Conservation (phyloP, 345 rosid genomes). For the Ceriops tagal region DNA sequence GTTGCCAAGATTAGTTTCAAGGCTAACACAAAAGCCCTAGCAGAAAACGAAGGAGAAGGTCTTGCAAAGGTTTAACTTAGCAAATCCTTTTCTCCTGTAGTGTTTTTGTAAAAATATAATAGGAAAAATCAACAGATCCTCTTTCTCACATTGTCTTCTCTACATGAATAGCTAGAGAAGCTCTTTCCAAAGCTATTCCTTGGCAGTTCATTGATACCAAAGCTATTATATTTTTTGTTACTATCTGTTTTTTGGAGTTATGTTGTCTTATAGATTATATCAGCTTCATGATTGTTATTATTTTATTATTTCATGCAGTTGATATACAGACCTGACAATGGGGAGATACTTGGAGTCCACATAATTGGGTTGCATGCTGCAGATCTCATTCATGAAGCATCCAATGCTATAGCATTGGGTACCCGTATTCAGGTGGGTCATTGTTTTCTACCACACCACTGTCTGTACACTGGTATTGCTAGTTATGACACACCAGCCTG, state of each 20-base stretch:
- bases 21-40: constrained; percentile 97
- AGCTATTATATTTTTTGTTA: neutral
- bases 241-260: neutral
- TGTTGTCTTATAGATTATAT: neutral
- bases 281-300: neutral
- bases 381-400: constrained; percentile 99
- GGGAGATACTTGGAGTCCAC: constrained; percentile 97
- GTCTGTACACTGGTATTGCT: neutral
- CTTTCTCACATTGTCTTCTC: neutral
- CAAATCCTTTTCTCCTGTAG: constrained; percentile 3
- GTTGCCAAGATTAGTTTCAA: constrained; percentile 93
- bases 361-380: constrained; percentile 98
- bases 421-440: constrained; percentile 67
- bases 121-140: constrained; percentile 4
- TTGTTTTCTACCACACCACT: neutral
- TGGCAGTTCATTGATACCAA: neutral
- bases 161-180: neutral
- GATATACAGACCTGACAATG: constrained; percentile 94
- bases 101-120: neutral
- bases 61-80: constrained; percentile 71
- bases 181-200: neutral
- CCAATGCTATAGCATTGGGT: constrained; percentile 92
- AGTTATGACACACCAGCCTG: neutral
- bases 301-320: constrained; percentile 46
- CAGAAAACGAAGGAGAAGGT: constrained; percentile 98